Percentiles rank a stretch among this genome's conserved stretches.
phyloP scores from a whole-genome alignment of 306 rosid species.

The Vigna hirtella region DNA sequence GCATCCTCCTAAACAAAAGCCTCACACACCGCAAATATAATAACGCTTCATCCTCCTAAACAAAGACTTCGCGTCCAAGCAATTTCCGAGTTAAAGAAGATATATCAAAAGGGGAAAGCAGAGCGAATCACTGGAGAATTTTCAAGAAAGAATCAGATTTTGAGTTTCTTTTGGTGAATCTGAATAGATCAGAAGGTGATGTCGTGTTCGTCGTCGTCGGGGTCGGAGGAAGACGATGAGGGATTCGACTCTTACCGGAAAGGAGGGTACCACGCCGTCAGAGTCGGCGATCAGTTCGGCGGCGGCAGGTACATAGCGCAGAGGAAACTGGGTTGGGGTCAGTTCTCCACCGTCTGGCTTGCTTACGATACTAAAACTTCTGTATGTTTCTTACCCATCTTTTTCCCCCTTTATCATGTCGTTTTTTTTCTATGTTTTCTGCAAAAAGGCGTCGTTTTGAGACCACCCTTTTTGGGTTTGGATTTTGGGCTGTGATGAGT shows the following conservation, averaged over 20 bases:
- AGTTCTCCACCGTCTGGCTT: slow-evolving; percentile 98
- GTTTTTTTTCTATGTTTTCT: not conserved
- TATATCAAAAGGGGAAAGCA: not conserved
- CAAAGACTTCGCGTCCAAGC: slow-evolving; percentile 36
- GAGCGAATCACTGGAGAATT: not conserved
- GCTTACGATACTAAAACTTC: slow-evolving; percentile 78
- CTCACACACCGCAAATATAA: slow-evolving; percentile 46
- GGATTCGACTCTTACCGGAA: slow-evolving; percentile 90
- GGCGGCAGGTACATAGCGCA: slow-evolving; percentile 92
- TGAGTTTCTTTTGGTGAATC: not conserved
- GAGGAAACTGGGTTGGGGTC: slow-evolving; percentile 97
- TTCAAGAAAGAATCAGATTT: not conserved
- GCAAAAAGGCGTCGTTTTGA: slow-evolving; percentile 18
- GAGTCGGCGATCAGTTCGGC: slow-evolving; percentile 88
- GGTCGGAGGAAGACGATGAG: slow-evolving; percentile 95
- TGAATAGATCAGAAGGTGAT: slow-evolving; percentile 55
- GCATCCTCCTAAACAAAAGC: slow-evolving; percentile 46
- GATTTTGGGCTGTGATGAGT: slow-evolving; percentile 38
- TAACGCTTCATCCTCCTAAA: not conserved
- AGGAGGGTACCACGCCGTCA: slow-evolving; percentile 96
- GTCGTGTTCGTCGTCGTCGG: slow-evolving; percentile 94
- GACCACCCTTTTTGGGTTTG: slow-evolving; percentile 7
- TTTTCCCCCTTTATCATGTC: not conserved
- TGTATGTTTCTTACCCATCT: slow-evolving; percentile 53
- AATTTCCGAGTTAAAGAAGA: not conserved